phyloP scores from a whole-genome alignment of 2,329 filamentous ascomycete species.

The Knoxdaviesia capensis region DNA sequence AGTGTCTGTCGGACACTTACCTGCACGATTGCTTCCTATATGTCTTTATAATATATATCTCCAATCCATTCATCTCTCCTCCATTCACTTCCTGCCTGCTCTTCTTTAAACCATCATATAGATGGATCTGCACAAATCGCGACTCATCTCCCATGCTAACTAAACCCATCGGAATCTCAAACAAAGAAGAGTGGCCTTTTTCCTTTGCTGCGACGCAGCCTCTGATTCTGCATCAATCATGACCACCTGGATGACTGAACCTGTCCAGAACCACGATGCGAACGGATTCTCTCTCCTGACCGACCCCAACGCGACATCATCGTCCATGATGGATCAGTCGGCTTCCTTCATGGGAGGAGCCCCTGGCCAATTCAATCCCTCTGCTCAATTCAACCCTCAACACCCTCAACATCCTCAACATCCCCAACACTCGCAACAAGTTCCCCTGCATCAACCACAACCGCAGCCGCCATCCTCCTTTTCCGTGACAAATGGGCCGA shows the following conservation, averaged over 20 bases:
- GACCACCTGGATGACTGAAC: slow-evolving; percentile 56
- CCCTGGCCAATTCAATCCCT: slow-evolving; percentile 35
- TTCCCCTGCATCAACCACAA: slow-evolving; percentile 28
- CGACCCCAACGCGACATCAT: slow-evolving; percentile 29
- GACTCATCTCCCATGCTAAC: neutral
- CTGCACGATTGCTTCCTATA: too few relatives aligned
- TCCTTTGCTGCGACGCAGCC: neutral
- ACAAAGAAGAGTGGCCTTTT: neutral
- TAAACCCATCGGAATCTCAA: too few relatives aligned
- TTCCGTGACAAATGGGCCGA: slow-evolving; percentile 54
- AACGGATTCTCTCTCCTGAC: slow-evolving; percentile 45
- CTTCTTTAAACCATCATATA: neutral
- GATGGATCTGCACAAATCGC: neutral
- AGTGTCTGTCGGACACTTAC: too few relatives aligned
- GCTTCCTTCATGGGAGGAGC: slow-evolving; percentile 37
- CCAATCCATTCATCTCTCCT: neutral
- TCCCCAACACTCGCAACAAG: slow-evolving; percentile 11
- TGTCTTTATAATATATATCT: too few relatives aligned
- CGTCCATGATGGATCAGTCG: slow-evolving; percentile 43
- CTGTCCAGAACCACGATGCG: slow-evolving; percentile 49
- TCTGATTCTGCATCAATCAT: slow-evolving; percentile 17
- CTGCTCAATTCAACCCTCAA: slow-evolving; percentile 35
- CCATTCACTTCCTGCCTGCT: neutral
- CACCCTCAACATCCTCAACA: slow-evolving; percentile 8
- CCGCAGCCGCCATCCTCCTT: too few relatives aligned